These are phyloP conservation scores for Amanita inopinata DNA, from an alignment of 768 basidiomycete species.

Conservation along the genomic window DNA sequence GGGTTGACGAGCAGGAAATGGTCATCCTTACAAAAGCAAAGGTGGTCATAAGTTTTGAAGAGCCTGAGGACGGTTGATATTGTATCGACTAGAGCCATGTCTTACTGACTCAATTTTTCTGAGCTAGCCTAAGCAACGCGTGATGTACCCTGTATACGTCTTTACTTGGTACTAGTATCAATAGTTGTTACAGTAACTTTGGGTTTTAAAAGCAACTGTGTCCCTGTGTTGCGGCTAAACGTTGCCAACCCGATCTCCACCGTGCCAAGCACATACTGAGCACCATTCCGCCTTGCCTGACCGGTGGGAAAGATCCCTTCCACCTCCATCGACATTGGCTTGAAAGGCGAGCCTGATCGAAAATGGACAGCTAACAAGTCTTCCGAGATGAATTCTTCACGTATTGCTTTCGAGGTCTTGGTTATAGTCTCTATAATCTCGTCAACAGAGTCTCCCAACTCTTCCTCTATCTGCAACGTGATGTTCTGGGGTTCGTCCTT, in stretches of 20 bases:
- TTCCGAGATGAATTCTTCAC: conserved; percentile 1
- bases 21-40: background rate
- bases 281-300: background rate
- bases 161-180: background rate
- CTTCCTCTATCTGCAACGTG: background rate
- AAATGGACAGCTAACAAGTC: background rate
- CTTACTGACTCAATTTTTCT: too few species aligned
- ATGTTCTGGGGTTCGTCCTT: background rate
- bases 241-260: background rate
- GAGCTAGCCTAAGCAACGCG: too few species aligned
- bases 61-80: too few species aligned
- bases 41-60: background rate
- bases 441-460: background rate
- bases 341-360: background rate
- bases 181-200: background rate
- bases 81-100: too few species aligned
- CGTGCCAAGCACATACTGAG: background rate
- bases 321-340: background rate
- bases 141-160: background rate
- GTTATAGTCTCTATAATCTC: background rate
- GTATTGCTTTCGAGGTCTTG: background rate
- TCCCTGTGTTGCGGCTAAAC: background rate
- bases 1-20: background rate
- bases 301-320: background rate
- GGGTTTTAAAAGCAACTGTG: background rate